phyloP scores from a whole-genome alignment of 2,329 filamentous ascomycete species.

The Helotiales sp. region DNA sequence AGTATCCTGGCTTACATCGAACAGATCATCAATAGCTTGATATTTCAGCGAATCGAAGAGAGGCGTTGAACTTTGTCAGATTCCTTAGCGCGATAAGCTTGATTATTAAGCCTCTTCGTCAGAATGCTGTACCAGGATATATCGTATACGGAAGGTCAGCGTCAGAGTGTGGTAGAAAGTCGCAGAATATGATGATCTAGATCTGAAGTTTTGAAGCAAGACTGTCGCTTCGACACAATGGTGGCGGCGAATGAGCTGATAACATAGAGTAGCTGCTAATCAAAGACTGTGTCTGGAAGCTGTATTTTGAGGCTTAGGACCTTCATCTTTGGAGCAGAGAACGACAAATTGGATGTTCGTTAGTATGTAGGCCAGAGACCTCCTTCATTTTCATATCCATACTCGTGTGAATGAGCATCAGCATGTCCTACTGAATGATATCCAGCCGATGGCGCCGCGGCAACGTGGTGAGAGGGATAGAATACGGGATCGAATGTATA shows the following conservation, averaged over 20 bases:
- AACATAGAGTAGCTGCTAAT: no score
- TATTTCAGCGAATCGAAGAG: not conserved
- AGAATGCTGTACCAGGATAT: not conserved
- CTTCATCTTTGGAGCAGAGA: not conserved
- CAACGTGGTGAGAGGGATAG: slow-evolving; percentile 13
- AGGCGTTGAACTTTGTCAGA: not conserved
- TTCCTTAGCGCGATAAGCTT: not conserved
- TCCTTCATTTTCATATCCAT: slow-evolving; percentile 14
- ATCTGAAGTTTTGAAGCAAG: no score
- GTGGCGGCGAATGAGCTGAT: no score
- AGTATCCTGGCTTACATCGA: not conserved
- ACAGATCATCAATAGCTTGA: not conserved
- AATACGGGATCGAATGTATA: slow-evolving; percentile 21
- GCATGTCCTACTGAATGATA: slow-evolving; percentile 10
- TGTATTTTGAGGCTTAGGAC: not conserved
- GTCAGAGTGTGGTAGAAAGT: no score
- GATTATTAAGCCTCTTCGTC: not conserved
- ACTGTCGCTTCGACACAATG: no score
- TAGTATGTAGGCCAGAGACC: slow-evolving; percentile 18
- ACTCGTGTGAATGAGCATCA: slow-evolving; percentile 20
- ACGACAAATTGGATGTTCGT: not conserved
- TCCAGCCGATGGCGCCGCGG: slow-evolving; percentile 6
- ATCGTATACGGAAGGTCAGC: no score
- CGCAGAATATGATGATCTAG: no score
- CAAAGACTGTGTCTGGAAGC: not conserved